phyloP scores from a whole-genome alignment of 148 eudicot genomes.

The Chenopodium berlandieri region DNA sequence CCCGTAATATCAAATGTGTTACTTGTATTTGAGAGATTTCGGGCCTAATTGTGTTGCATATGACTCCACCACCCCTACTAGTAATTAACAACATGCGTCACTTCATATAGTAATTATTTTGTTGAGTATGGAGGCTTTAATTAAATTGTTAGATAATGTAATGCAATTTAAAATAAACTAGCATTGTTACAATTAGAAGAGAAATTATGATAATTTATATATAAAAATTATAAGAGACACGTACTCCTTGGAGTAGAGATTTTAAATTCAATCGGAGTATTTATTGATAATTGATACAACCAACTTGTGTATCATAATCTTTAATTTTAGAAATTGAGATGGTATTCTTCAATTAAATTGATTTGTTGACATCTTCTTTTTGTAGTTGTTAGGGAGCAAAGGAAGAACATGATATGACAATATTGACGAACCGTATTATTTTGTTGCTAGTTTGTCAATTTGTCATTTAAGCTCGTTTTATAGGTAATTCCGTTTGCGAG shows the following conservation, averaged over 20 bases:
- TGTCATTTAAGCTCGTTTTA: neutral
- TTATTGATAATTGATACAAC: neutral
- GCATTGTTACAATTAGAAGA: too few species aligned
- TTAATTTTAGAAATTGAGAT: neutral
- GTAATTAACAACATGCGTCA: too few species aligned
- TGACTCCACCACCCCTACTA: too few species aligned
- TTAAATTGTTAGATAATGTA: too few species aligned
- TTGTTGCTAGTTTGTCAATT: neutral
- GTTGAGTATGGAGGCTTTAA: too few species aligned
- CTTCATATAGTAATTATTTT: too few species aligned
- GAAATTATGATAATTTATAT: too few species aligned
- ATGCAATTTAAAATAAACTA: too few species aligned
- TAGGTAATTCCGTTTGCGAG: neutral
- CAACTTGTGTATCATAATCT: neutral
- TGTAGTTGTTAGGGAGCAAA: conserved; percentile 15
- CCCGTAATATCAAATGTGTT: too few species aligned
- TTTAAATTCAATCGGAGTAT: neutral
- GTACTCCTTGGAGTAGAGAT: neutral
- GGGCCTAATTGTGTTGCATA: too few species aligned
- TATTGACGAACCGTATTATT: conserved; percentile 9
- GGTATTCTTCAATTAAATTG: neutral
- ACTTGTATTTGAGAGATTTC: too few species aligned
- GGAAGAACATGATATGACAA: conserved; percentile 1
- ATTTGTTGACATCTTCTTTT: neutral
- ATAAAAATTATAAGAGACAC: neutral